A percentile compares a stretch with the other conserved stretches of the same genome.
Evolutionary conservation across 202 grass and related monocot genomes (phyloP).

Genomic region (Schoenoplectus triqueter): DNA sequence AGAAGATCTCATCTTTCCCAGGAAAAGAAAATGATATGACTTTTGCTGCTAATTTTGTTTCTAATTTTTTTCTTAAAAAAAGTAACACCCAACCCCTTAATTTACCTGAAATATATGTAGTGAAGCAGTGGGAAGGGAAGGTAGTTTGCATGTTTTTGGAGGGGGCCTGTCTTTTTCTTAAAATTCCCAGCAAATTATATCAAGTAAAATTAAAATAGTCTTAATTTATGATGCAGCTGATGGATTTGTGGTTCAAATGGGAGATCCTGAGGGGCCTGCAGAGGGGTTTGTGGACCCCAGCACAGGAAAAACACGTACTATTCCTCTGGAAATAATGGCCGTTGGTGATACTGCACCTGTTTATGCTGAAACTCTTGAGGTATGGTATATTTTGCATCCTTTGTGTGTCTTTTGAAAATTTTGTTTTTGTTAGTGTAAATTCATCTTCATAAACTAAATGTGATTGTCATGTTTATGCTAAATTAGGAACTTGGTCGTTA

Average conservation of each 20-base stretch:
- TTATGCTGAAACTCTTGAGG: slow-evolving; percentile 93
- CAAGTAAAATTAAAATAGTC: neutral
- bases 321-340: slow-evolving; percentile 95
- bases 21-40: slow-evolving; percentile 1
- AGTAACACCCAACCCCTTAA: neutral
- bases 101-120: slow-evolving; percentile 1
- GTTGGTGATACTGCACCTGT: slow-evolving; percentile 72
- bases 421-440: slow-evolving; percentile 15
- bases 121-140: neutral
- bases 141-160: neutral
- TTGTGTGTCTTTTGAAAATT: neutral
- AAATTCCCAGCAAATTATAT: neutral
- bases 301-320: slow-evolving; percentile 71
- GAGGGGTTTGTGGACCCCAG: slow-evolving; percentile 95
- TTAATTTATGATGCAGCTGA: slow-evolving; percentile 69
- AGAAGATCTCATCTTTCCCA: neutral
- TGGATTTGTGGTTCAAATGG: slow-evolving; percentile 99
- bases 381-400: slow-evolving; percentile 43
- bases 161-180: neutral
- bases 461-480: slow-evolving; percentile 10
- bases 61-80: neutral
- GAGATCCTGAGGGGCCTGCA: slow-evolving; percentile 87
- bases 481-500: slow-evolving; percentile 89
- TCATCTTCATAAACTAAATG: neutral
- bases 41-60: neutral